Conservation (phyloP, 495 filamentous ascomycete species). For the Platismatia glauca region DNA sequence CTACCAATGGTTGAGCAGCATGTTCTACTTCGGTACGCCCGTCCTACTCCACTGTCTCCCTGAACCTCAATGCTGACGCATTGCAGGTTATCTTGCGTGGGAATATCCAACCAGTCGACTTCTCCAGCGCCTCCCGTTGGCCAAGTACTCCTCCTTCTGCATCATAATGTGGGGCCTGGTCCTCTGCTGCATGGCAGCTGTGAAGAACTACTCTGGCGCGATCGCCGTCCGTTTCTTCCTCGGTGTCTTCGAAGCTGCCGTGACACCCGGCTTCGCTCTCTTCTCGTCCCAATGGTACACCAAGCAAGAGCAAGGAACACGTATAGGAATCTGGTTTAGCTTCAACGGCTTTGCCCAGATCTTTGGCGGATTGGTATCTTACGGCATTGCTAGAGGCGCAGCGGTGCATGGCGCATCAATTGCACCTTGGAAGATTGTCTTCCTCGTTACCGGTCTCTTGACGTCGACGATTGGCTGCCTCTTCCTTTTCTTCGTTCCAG, state of each 20-base stretch:
- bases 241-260: constrained; percentile 52
- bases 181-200: constrained; percentile 45
- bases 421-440: constrained; percentile 59
- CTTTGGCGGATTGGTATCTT: constrained; percentile 53
- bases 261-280: constrained; percentile 55
- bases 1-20: constrained; percentile 47
- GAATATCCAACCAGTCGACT: constrained; percentile 56
- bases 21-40: constrained; percentile 51
- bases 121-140: constrained; percentile 49
- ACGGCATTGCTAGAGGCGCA: constrained; percentile 54
- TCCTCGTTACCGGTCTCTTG: constrained; percentile 55
- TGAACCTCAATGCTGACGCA: background rate
- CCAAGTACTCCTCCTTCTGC: constrained; percentile 49
- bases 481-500: constrained; percentile 57
- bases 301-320: constrained; percentile 47
- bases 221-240: constrained; percentile 52
- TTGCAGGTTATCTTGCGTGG: constrained; percentile 50
- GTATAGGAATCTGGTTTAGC: constrained; percentile 54
- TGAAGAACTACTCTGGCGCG: constrained; percentile 39
- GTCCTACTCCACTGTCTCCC: background rate
- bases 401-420: constrained; percentile 43
- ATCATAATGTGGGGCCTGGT: constrained; percentile 51
- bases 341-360: constrained; percentile 56
- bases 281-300: constrained; percentile 61
- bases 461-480: constrained; percentile 48